Conservation (phyloP, 768 basidiomycete species). For the Kwoniella newhampshirensis region DNA sequence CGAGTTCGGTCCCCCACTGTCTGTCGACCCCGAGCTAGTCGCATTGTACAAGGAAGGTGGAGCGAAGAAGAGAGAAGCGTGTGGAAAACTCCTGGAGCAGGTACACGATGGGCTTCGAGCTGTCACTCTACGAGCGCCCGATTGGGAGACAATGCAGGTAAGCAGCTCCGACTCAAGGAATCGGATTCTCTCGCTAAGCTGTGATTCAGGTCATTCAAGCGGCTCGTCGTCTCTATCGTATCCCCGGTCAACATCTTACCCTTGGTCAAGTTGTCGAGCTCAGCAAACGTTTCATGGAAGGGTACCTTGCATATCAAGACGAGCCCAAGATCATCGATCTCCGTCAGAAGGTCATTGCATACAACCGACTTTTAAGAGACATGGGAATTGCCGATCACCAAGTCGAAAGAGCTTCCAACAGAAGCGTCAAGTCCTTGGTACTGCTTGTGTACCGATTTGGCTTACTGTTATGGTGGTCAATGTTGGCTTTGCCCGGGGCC, state of each 20-base stretch:
- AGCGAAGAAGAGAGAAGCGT: slow-evolving; percentile 80
- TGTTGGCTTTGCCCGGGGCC: slow-evolving; percentile 83
- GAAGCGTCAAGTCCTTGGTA: slow-evolving; percentile 76
- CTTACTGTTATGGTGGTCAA: slow-evolving; percentile 75
- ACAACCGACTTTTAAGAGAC: slow-evolving; percentile 83
- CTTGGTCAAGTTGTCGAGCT: slow-evolving; percentile 94
- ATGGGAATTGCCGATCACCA: slow-evolving; percentile 93
- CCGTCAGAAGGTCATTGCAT: slow-evolving; percentile 75
- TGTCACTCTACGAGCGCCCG: slow-evolving; percentile 91
- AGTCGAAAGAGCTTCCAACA: slow-evolving; percentile 80
- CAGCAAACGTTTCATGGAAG: slow-evolving; percentile 87
- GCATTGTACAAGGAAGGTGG: slow-evolving; percentile 91
- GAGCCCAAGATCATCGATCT: slow-evolving; percentile 83
- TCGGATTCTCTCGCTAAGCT: neutral
- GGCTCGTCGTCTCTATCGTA: slow-evolving; percentile 85
- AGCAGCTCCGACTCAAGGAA: slow-evolving; percentile 34
- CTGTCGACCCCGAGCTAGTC: slow-evolving; percentile 84
- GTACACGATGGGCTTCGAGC: slow-evolving; percentile 92
- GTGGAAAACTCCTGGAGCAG: slow-evolving; percentile 80
- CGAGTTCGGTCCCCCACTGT: slow-evolving; percentile 87
- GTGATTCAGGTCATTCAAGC: slow-evolving; percentile 81
- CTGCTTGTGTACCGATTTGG: slow-evolving; percentile 77
- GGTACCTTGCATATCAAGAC: slow-evolving; percentile 87
- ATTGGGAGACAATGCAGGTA: slow-evolving; percentile 97
- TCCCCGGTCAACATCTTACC: slow-evolving; percentile 89